Evolutionary conservation across 257 asterid species (phyloP).

Genomic region (Catharanthus roseus): DNA sequence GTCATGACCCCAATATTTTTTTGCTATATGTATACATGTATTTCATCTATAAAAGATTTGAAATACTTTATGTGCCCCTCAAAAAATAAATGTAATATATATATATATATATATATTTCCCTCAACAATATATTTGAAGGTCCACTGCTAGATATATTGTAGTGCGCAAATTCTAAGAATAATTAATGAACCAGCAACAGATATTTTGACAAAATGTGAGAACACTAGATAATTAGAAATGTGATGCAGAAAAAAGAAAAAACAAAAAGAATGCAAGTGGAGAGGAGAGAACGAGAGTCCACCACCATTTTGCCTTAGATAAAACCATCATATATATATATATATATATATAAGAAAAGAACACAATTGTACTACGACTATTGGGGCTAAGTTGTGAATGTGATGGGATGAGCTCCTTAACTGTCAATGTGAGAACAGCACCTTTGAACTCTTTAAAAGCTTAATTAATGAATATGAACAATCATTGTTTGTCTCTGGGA

Average conservation of each 20-base stretch:
- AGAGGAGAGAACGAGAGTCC: constrained; percentile 31
- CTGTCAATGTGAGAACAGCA: constrained; percentile 20
- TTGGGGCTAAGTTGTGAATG: constrained; percentile 18
- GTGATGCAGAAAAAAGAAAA: constrained; percentile 18
- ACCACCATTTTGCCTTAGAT: constrained; percentile 26
- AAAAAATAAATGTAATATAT: no score
- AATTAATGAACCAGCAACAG: no score
- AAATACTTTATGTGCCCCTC: no score
- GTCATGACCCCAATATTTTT: no score
- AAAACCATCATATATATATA: constrained; percentile 11
- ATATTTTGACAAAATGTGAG: constrained; percentile 23
- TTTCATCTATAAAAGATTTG: no score
- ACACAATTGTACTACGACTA: no score
- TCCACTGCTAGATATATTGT: no score
- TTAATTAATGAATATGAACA: constrained; percentile 36
- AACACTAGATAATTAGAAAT: constrained; percentile 19
- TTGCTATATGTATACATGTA: no score
- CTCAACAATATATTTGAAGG: no score
- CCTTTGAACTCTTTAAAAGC: constrained; percentile 33
- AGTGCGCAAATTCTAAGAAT: no score
- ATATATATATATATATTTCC: no score
- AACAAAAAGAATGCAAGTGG: constrained; percentile 24
- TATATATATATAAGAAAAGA: constrained; percentile 4
- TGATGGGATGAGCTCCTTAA: constrained; percentile 22
- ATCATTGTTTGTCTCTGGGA: constrained; percentile 58